Evolutionary conservation across 179 eudicot genomes (phyloP).

Genomic region (Beta corolliflora): DNA sequence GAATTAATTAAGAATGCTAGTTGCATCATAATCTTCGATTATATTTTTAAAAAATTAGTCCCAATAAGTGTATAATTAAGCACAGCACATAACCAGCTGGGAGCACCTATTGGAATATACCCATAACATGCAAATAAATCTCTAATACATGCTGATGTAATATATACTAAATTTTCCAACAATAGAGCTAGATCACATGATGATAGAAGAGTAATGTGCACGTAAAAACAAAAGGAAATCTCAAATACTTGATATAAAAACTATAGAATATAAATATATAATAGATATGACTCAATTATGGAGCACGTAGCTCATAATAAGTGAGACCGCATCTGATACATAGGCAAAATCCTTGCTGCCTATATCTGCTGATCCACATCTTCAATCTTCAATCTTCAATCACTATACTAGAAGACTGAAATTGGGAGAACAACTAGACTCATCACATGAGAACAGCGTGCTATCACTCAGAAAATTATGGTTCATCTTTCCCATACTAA

Average conservation of each 20-base stretch:
- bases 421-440: not conserved
- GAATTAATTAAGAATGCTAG: not conserved
- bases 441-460: slow-evolving; percentile 25
- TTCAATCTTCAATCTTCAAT: not conserved
- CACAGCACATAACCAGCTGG: slow-evolving; percentile 27
- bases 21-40: not conserved
- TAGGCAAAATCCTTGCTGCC: slow-evolving; percentile 3
- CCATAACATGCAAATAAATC: slow-evolving; percentile 14
- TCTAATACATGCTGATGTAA: not conserved
- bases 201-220: slow-evolving; percentile 12
- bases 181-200: slow-evolving; percentile 9
- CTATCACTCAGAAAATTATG: not conserved
- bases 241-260: not conserved
- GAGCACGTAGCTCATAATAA: not conserved
- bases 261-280: not conserved
- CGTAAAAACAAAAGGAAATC: not conserved
- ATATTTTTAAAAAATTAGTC: not conserved
- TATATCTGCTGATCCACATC: slow-evolving; percentile 20
- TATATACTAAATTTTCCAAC: not conserved
- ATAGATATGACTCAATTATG: slow-evolving; percentile 2
- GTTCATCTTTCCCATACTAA: not conserved
- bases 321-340: not conserved
- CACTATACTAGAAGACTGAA: not conserved
- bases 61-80: not conserved
- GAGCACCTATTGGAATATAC: slow-evolving; percentile 10